Percentiles rank a stretch among this genome's conserved stretches.
These are phyloP conservation scores for Marvania coccoides DNA, from an alignment of 139 green algal species.

Conservation along the genomic window DNA sequence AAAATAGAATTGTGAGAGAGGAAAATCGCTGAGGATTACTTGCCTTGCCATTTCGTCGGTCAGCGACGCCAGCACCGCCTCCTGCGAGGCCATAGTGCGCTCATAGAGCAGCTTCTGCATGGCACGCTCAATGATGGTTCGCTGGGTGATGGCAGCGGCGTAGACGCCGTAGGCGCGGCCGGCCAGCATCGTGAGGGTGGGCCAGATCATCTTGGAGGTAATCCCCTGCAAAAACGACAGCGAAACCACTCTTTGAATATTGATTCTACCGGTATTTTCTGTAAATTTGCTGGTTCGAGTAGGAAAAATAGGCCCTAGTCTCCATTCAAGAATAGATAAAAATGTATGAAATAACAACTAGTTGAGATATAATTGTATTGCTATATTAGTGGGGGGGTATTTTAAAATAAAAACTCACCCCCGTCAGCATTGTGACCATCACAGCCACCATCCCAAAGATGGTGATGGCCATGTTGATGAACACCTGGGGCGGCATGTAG, in stretches of 20 bases:
- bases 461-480: conserved; percentile 1
- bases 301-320: too few species aligned
- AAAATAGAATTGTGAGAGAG: too few species aligned
- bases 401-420: too few species aligned
- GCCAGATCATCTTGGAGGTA: background rate
- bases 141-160: background rate
- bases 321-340: too few species aligned
- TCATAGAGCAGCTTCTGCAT: conserved; percentile 30
- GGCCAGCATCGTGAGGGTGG: conserved; percentile 14
- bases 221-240: background rate
- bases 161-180: conserved; percentile 15
- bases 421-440: background rate
- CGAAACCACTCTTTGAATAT: background rate
- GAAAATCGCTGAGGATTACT: too few species aligned
- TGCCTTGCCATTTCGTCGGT: conserved; percentile 18
- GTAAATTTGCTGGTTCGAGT: too few species aligned
- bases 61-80: conserved; percentile 13
- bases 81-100: conserved; percentile 11
- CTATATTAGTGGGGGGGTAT: too few species aligned
- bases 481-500: background rate
- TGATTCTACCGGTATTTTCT: too few species aligned
- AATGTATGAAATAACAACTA: too few species aligned
- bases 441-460: background rate
- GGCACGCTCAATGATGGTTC: conserved; percentile 11
- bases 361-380: too few species aligned